Evolutionary conservation across 2,329 filamentous ascomycete species (phyloP).

Genomic region (Xylaria sp.): DNA sequence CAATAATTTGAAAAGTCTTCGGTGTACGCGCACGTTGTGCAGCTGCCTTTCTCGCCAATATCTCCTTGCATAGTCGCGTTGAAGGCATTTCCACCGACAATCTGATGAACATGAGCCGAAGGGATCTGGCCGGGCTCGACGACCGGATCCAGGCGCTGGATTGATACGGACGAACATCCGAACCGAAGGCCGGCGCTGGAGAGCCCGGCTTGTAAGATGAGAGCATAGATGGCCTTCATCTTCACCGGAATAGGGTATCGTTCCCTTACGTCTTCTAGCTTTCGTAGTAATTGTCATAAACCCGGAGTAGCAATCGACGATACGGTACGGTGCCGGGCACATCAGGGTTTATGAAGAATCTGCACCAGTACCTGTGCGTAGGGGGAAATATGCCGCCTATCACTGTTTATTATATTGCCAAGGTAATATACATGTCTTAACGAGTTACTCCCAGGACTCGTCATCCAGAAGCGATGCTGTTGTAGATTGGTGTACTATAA

Average conservation of each 20-base stretch:
- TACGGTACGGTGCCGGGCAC: not conserved
- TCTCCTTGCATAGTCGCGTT: slow-evolving; percentile 47
- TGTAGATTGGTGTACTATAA: slow-evolving; percentile 26
- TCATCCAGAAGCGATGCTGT: not conserved
- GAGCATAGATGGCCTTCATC: slow-evolving; percentile 26
- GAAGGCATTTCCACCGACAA: slow-evolving; percentile 48
- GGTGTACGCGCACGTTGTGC: slow-evolving; percentile 47
- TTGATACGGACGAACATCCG: slow-evolving; percentile 45
- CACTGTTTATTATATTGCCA: slow-evolving; percentile 7
- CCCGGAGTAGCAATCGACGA: not conserved
- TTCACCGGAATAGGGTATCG: not conserved
- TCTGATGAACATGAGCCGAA: slow-evolving; percentile 48
- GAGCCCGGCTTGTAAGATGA: slow-evolving; percentile 40
- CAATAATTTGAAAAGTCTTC: slow-evolving; percentile 49
- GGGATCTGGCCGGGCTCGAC: slow-evolving; percentile 47
- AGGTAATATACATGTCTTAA: slow-evolving; percentile 22
- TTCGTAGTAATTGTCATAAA: not conserved
- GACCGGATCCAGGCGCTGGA: slow-evolving; percentile 47
- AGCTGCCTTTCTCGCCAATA: slow-evolving; percentile 43
- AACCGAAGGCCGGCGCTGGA: slow-evolving; percentile 47
- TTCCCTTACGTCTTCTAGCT: not conserved
- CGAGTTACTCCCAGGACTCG: not conserved
- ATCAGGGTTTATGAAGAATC: slow-evolving; percentile 1
- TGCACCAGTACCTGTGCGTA: not conserved
- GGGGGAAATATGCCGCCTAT: slow-evolving; percentile 21